Base-by-base conservation (phyloP, 2,329 filamentous ascomycete genomes). In the Alternaria tenuissima region DNA sequence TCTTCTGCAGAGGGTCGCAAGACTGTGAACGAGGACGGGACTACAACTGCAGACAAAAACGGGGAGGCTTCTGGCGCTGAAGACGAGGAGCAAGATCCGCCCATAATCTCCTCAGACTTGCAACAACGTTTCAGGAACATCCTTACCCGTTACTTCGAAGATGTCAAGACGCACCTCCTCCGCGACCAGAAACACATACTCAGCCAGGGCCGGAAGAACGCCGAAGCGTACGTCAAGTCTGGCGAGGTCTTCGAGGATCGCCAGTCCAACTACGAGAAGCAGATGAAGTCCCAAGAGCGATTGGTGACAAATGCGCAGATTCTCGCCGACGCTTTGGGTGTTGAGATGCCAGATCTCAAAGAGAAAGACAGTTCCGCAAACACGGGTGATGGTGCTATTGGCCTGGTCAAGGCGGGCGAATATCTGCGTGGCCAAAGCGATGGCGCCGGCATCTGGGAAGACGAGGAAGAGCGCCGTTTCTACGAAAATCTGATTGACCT, bases 211-310 rank as follows among this genome's bases (percentile, higher is more conserved):
- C 92, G 93, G 64, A 93, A 94, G 69, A 99, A 99, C 79, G 94
- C 95, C 1, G 95, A 99, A 79, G 95, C 94, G 6, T 99, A 99
- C 72, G 94, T 99, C 71, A 97, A 97, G 74, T 98, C 95, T 38
- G 95, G 95, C 2, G 95, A 99, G 76, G 94, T 99, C 5, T 98
- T 99, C 66, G 95, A 99, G 76, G 95, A 99, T 74, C 91, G 95
- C 52, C 95, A 99, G 76, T 88, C 93, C 55, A 98, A 94, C 74
- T 97, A 96, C 68, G 96, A 99, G 77, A 97, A 94, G 78, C 91
- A 95, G 69, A 84, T 94, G 57, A 99, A 98, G 79, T 86, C 91
- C 0, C 93, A 98, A 74, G 95, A 99, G 76, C 93, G 94, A 66
- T 85, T 99, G 3, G 85, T 97, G 26, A 84, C 92, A 22, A 98